Evolutionary conservation across 345 rosid species (phyloP).

Genomic region (Euphorbia lathyris): DNA sequence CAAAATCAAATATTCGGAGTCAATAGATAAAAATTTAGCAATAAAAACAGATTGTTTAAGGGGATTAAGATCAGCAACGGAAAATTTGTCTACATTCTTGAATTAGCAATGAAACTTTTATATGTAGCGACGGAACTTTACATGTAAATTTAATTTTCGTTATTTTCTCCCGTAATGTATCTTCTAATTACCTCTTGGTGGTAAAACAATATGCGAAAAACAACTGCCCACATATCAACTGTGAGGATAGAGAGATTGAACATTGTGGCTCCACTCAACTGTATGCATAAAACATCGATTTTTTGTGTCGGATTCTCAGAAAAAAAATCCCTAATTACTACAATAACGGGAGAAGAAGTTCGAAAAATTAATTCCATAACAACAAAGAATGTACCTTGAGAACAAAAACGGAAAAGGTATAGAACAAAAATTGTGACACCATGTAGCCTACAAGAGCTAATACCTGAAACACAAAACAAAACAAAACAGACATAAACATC

Average conservation of each 20-base stretch:
- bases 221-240: conserved; percentile 61
- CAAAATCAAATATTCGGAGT: no score
- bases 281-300: conserved; percentile 7
- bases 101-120: no score
- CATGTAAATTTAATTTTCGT: no score
- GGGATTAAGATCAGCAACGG: no score
- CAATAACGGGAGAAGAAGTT: neutral
- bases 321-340: no score
- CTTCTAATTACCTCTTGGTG: conserved; percentile 37
- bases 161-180: no score
- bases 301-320: no score
- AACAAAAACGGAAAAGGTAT: conserved; percentile 42
- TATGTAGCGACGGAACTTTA: no score
- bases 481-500: no score
- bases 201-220: conserved; percentile 46
- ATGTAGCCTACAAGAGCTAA: conserved; percentile 39
- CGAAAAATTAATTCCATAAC: neutral
- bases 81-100: no score
- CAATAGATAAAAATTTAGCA: no score
- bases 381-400: conserved; percentile 37
- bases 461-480: conserved; percentile 35
- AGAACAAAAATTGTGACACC: conserved; percentile 34
- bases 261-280: conserved; percentile 58
- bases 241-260: conserved; percentile 59
- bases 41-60: no score